Evolutionary conservation across 2,329 filamentous ascomycete species (phyloP), one percentile per base, ranked within the genome.

Genomic region (Fusarium sp.): DNA sequence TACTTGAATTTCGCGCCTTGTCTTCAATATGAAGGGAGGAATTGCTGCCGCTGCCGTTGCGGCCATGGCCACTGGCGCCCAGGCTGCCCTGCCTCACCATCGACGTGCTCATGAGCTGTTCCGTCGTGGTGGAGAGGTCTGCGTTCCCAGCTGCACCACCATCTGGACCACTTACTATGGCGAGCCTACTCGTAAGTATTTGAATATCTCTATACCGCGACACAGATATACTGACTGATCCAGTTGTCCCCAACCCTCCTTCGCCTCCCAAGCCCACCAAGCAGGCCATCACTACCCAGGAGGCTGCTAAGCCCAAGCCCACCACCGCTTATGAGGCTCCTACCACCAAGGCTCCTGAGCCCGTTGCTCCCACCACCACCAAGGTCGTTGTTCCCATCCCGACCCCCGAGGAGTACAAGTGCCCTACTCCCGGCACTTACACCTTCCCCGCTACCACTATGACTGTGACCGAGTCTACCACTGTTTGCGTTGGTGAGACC

Each of bases 401-500:
- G 46, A 88, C 86, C 24, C 85, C 85, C 22, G 78, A 84, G 71
- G 78, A 83, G 53, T 81, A 85, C 80, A 82, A 82, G 53, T 91
- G 85, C 85, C 82, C 88, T 57, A 90, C 88, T 47, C 88, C 91
- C 32, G 92, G 92, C 80, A 87, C 86, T 68, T 94, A 94, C 84
- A 93, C 91, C 72, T 89, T 93, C 85, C 89, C 90, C 73, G 90
- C 91, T 64, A 91, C 87, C 73, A 94, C 91, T 68, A 77, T 92
- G 71, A 90, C 88, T 66, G 82, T 94, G 72, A 89, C 85, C 68
- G 84, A 89, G 79, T 86, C 87, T 65, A 91, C 89, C 73, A 92
- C 90, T 41, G 90, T 92, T 67, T 89, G 87, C 80, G 90, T 81
- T 74, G 86, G 87, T 55, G 84, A 88, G 69, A 85, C 87, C 63